Base-by-base conservation (phyloP, 495 filamentous ascomycete species). In the Tetracladium marchalianum region DNA sequence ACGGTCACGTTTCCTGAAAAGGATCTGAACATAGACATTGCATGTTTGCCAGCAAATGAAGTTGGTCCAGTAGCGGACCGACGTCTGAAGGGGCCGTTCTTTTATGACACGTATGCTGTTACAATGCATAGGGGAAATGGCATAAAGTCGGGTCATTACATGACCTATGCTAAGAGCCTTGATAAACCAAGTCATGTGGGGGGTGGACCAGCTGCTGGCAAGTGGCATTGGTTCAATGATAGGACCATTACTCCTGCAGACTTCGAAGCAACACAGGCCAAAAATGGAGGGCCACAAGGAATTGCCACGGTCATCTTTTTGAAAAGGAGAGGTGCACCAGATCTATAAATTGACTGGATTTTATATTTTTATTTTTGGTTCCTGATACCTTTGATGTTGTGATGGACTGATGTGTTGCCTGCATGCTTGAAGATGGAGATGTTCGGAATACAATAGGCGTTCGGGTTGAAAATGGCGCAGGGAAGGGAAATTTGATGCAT, bases 91-190 rank as follows among this genome's bases (percentile, higher is more conserved):
- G 51, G 51, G 2, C 43, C 50, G 11, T 59, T 67, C 43, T 13
- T 40, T 1, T 77, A 74, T 50, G 62, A 71, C 18, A 64, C 65
- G 37, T 73, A 67, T 54, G 69, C 63, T 31, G 64, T 73, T n/a
- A 62, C 61, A 35, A 69, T 73, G 37, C 37, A 46, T 32, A 63
- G 64, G 11, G 10, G 32, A 0, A 43, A 12, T 0, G 11, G 16
- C 5, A 46, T 62, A 12, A 52, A 50, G 10, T 39, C 49, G 11
- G 73, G 73, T 1, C 73, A 77, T 43, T 77, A 74, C 53, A 62
- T 56, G 40, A 43, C 56, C 2, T n/a, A 51, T 0, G 24, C 39
- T 2, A 43, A 31, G 27, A 44, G 19, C 39, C 38, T 41, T 5
- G 49, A 56, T 24, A 51, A 52, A 27, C 41, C 40, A 6, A 17